These are phyloP conservation scores for Oryza australiensis DNA, from an alignment of 176 grass and related monocot genomes.

Conservation along the genomic window DNA sequence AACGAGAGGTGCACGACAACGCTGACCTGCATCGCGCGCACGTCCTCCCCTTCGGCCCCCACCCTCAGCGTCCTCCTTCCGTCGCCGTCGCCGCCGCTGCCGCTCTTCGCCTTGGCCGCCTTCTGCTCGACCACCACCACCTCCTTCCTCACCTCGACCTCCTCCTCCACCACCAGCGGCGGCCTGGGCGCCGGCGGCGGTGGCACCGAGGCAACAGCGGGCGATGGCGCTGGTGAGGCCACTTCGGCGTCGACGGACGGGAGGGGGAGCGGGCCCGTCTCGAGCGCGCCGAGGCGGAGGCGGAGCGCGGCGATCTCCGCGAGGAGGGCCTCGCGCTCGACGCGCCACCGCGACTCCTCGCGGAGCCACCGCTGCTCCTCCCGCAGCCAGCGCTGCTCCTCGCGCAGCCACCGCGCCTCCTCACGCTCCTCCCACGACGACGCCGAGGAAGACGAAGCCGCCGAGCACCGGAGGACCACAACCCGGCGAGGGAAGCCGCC, in stretches of 20 bases:
- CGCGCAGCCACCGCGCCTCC: slow-evolving; percentile 76
- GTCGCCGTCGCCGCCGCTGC: not conserved
- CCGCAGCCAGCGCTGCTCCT: slow-evolving; percentile 78
- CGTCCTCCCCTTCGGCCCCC: slow-evolving; percentile 83
- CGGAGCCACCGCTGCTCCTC: slow-evolving; percentile 83
- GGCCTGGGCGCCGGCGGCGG: slow-evolving; percentile 33
- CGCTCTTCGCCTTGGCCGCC: slow-evolving; percentile 10
- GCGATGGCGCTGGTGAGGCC: slow-evolving; percentile 14
- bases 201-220: slow-evolving; percentile 28
- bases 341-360: slow-evolving; percentile 70
- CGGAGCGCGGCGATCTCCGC: slow-evolving; percentile 66
- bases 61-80: slow-evolving; percentile 52
- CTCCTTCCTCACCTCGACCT: slow-evolving; percentile 65
- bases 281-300: slow-evolving; percentile 53
- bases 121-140: slow-evolving; percentile 52
- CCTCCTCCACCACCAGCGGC: slow-evolving; percentile 35
- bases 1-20: slow-evolving; percentile 46
- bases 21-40: slow-evolving; percentile 81
- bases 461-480: slow-evolving; percentile 2
- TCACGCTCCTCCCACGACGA: slow-evolving; percentile 65
- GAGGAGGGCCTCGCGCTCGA: slow-evolving; percentile 71
- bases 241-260: slow-evolving; percentile 34
- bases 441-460: slow-evolving; percentile 16
- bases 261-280: slow-evolving; percentile 9
- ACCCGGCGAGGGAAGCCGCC: not conserved